Conservation (phyloP, 2,329 filamentous ascomycete genomes). For the Amphichorda felina region DNA sequence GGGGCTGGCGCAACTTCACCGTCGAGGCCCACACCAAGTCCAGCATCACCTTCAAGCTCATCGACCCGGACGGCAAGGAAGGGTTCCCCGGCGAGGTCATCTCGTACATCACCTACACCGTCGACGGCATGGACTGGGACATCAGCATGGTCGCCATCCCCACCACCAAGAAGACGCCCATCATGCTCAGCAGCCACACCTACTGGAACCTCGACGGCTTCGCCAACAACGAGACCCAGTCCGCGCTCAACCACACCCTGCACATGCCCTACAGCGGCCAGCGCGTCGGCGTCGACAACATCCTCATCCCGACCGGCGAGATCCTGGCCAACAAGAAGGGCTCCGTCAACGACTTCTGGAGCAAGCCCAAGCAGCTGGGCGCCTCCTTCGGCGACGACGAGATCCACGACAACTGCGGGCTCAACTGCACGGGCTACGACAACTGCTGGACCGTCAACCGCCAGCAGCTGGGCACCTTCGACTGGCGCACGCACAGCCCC, state of each 20-base stretch:
- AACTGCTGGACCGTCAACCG: constrained; percentile 62
- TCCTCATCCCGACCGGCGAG: constrained; percentile 64
- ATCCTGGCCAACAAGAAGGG: constrained; percentile 57
- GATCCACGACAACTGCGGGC: constrained; percentile 64
- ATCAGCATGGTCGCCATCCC: constrained; percentile 61
- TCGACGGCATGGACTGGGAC: constrained; percentile 56
- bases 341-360: constrained; percentile 75
- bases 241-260: constrained; percentile 59
- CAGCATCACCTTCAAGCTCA: constrained; percentile 65
- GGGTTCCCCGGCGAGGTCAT: constrained; percentile 72
- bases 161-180: constrained; percentile 65
- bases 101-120: constrained; percentile 61
- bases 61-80: constrained; percentile 60
- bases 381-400: constrained; percentile 51
- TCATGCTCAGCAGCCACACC: constrained; percentile 64
- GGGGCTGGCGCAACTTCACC: constrained; percentile 71
- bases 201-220: constrained; percentile 83
- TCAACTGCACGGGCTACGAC: constrained; percentile 71
- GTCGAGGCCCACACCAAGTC: constrained; percentile 54
- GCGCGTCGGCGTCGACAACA: constrained; percentile 56
- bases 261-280: constrained; percentile 62
- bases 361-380: constrained; percentile 66
- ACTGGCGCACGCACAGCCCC: constrained; percentile 50
- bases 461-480: constrained; percentile 38
- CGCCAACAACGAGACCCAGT: constrained; percentile 56